Base-by-base conservation (phyloP, 2,329 filamentous ascomycete species). In the Verticillium klebahnii region DNA sequence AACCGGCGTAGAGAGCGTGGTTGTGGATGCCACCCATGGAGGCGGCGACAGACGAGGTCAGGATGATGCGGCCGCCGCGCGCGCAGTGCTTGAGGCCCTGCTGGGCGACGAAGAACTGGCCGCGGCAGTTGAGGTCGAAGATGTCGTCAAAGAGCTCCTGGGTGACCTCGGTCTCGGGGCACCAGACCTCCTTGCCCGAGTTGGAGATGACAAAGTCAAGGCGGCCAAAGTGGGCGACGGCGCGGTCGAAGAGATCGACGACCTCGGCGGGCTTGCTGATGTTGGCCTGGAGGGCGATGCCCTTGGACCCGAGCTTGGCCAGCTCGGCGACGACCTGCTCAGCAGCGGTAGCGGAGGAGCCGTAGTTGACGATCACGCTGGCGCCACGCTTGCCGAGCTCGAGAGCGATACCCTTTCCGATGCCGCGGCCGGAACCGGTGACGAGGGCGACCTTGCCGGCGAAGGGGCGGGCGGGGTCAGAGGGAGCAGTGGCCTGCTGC, bases 31-130 rank as follows among this genome's bases (percentile, higher is more conserved):
- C 87, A 40, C 87, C 80, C 68, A 90, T 80, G 65, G 85, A 84
- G 5, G 89, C 75, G 17, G 88, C 88, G 69, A 91, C 89, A 54
- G 86, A 89, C 39, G 83, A 87, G 80, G 90, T 92, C 61, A 92
- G 81, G 69, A 92, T 85, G 68, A 93, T 84, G 56, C 90, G 82
- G 36, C 90, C 90, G 62, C 89, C 87, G 55, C 84, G 80, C 71
- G 88, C 82, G 66, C 91, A 83, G 76, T 91, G 80, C 77, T 88
- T 88, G 75, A 89, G 89, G 7, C 85, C 90, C 62, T 90, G 86
- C 77, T 91, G 88, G 23, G 89, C 89, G 59, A 92, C 89, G 74
- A 92, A 92, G 80, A 92, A 92, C 76, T 92, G 88, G 56, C 87
- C 88, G 50, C 87, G 81, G 63, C 85, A 82, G 78, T 91, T 91